A percentile compares a stretch with the other conserved stretches of the same genome.
phyloP scores from a whole-genome alignment of 331 rosid species.

The Phaseolus coccineus region DNA sequence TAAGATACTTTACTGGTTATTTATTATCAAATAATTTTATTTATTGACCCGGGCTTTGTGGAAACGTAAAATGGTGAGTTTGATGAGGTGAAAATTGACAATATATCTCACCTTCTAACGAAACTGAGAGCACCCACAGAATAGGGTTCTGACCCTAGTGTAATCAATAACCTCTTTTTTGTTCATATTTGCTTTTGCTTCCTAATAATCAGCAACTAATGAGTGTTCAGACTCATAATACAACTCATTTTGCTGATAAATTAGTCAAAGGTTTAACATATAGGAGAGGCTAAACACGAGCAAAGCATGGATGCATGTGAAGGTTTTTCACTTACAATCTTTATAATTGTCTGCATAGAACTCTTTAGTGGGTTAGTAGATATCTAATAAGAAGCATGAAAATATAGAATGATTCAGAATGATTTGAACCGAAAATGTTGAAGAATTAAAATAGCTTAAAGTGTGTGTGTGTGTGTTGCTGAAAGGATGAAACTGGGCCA shows the following conservation, averaged over 20 bases:
- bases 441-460: neutral
- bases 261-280: neutral
- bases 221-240: slow-evolving; percentile 6
- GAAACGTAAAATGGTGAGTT: neutral
- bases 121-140: neutral
- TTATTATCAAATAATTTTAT: neutral
- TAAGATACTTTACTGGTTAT: neutral
- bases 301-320: neutral
- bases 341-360: neutral
- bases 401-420: slow-evolving; percentile 37
- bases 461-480: neutral
- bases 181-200: slow-evolving; percentile 20
- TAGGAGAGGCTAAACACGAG: slow-evolving; percentile 12
- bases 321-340: neutral
- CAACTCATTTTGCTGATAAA: slow-evolving; percentile 1
- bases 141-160: slow-evolving; percentile 2
- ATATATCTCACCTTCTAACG: slow-evolving; percentile 3
- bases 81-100: slow-evolving; percentile 20
- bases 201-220: slow-evolving; percentile 42
- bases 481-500: slow-evolving; percentile 55
- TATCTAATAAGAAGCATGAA: slow-evolving; percentile 38
- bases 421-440: slow-evolving; percentile 35
- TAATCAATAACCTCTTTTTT: slow-evolving; percentile 27
- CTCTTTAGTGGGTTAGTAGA: slow-evolving; percentile 22
- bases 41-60: neutral